These are phyloP conservation scores for Alternaria panax DNA, from an alignment of 2,329 filamentous ascomycete genomes.

Conservation along the genomic window DNA sequence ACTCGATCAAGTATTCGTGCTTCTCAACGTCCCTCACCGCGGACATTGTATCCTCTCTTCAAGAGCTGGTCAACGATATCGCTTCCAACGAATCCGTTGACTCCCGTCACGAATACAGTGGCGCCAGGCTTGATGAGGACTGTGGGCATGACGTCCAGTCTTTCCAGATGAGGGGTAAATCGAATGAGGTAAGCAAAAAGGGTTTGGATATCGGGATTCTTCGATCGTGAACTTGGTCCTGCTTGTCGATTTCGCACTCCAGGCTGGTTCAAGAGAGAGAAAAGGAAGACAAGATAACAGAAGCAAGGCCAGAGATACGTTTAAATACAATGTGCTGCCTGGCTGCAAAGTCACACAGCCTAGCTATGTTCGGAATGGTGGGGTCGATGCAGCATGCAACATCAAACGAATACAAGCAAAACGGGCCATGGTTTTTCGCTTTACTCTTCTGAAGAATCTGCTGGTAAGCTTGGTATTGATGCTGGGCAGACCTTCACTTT, in stretches of 20 bases:
- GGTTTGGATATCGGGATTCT: slow-evolving; percentile 2
- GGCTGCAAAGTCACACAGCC: not conserved
- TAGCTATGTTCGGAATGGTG: slow-evolving; percentile 15
- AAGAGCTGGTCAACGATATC: slow-evolving; percentile 45
- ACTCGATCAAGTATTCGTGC: slow-evolving; percentile 38
- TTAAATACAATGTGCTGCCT: slow-evolving; percentile 1
- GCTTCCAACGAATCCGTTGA: slow-evolving; percentile 46
- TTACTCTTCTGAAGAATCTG: not conserved
- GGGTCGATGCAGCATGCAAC: slow-evolving; percentile 5
- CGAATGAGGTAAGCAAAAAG: slow-evolving; percentile 15
- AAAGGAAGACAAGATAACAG: not conserved
- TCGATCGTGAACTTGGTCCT: not conserved
- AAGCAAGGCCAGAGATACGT: not conserved
- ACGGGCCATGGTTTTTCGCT: not conserved
- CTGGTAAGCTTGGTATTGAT: rapidly evolving
- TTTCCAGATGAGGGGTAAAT: not conserved
- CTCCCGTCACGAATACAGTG: slow-evolving; percentile 46
- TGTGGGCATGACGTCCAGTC: slow-evolving; percentile 20
- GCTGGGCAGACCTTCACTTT: not conserved
- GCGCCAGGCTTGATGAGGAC: slow-evolving; percentile 32
- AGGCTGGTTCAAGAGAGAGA: not conserved
- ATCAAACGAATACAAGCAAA: not conserved
- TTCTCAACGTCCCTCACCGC: slow-evolving; percentile 44
- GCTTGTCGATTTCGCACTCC: not conserved
- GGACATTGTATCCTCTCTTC: slow-evolving; percentile 43